A percentile compares a stretch with the other conserved stretches of the same genome.
phyloP scores from a whole-genome alignment of 2,329 filamentous ascomycete species.

The Aspergillus sp. region DNA sequence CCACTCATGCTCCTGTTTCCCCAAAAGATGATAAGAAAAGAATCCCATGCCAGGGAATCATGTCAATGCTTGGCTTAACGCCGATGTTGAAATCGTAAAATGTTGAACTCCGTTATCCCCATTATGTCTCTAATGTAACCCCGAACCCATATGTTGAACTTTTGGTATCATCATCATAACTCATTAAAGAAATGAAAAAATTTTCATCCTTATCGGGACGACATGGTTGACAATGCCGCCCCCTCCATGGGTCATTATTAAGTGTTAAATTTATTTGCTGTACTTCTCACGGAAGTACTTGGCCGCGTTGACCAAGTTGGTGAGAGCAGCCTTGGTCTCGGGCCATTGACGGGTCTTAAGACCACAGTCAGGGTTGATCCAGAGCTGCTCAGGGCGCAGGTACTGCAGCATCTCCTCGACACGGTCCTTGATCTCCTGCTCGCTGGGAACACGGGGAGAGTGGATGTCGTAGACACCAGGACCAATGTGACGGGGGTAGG shows the following conservation, averaged over 20 bases:
- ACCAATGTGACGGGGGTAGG: slow-evolving; percentile 96
- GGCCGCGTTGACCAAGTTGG: slow-evolving; percentile 97
- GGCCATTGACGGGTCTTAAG: slow-evolving; percentile 98
- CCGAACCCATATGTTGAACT: slow-evolving; percentile 44
- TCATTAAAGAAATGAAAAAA: slow-evolving; percentile 32
- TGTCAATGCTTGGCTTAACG: slow-evolving; percentile 25
- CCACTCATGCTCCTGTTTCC: slow-evolving; percentile 17
- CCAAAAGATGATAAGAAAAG: slow-evolving; percentile 13
- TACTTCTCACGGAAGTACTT: slow-evolving; percentile 95
- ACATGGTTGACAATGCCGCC: slow-evolving; percentile 40
- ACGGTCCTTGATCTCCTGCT: slow-evolving; percentile 98
- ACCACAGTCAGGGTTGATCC: slow-evolving; percentile 99
- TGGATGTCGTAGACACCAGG: slow-evolving; percentile 99
- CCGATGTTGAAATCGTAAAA: slow-evolving; percentile 54
- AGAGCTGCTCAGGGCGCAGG: slow-evolving; percentile 97
- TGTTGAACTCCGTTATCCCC: slow-evolving; percentile 41
- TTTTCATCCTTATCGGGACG: slow-evolving; percentile 28
- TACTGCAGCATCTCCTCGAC: slow-evolving; percentile 97
- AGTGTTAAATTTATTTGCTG: slow-evolving; percentile 29
- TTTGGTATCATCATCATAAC: slow-evolving; percentile 45
- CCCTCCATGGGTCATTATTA: slow-evolving; percentile 25
- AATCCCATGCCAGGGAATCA: slow-evolving; percentile 16
- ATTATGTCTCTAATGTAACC: slow-evolving; percentile 37
- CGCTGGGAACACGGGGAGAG: slow-evolving; percentile 92
- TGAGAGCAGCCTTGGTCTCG: slow-evolving; percentile 94